Evolutionary conservation across 257 asterid genomes (phyloP).

Genomic region (Phtheirospermum japonicum): DNA sequence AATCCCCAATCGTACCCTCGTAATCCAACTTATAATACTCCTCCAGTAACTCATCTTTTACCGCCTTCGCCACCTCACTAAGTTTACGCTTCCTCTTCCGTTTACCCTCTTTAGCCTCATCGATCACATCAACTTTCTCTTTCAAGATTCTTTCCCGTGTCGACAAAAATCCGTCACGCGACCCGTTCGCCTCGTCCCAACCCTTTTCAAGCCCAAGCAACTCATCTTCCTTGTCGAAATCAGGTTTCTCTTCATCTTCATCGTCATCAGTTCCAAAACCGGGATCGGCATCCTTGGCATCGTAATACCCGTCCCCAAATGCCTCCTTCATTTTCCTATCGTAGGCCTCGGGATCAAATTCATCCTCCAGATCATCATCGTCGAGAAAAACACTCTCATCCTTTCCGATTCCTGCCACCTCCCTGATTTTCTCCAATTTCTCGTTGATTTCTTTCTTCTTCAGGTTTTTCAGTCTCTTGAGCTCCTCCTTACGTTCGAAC

Average conservation of each 20-base stretch:
- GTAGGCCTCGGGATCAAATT: slow-evolving; percentile 68
- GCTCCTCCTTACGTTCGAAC: slow-evolving; percentile 68
- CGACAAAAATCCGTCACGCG: slow-evolving; percentile 48
- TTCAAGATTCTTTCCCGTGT: slow-evolving; percentile 49
- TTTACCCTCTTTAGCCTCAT: slow-evolving; percentile 43
- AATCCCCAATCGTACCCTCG: slow-evolving; percentile 73
- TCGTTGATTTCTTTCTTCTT: slow-evolving; percentile 80
- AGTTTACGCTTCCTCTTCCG: slow-evolving; percentile 54
- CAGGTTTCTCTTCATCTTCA: slow-evolving; percentile 66
- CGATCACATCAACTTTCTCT: slow-evolving; percentile 29
- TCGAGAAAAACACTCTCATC: slow-evolving; percentile 46
- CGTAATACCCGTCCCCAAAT: slow-evolving; percentile 61
- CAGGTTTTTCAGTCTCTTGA: slow-evolving; percentile 79
- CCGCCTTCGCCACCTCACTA: slow-evolving; percentile 54
- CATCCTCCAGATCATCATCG: slow-evolving; percentile 68
- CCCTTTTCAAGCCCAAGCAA: slow-evolving; percentile 73
- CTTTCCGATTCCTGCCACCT: slow-evolving; percentile 64
- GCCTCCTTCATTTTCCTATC: slow-evolving; percentile 75
- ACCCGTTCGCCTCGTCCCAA: slow-evolving; percentile 50
- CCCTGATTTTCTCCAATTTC: slow-evolving; percentile 74
- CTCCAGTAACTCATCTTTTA: slow-evolving; percentile 61
- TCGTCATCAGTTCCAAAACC: slow-evolving; percentile 61
- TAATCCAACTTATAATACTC: slow-evolving; percentile 85
- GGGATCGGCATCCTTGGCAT: slow-evolving; percentile 58
- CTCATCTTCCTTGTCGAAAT: slow-evolving; percentile 83